phyloP scores from a whole-genome alignment of 352 stramenopile genomes.

The Phytophthora melonis region DNA sequence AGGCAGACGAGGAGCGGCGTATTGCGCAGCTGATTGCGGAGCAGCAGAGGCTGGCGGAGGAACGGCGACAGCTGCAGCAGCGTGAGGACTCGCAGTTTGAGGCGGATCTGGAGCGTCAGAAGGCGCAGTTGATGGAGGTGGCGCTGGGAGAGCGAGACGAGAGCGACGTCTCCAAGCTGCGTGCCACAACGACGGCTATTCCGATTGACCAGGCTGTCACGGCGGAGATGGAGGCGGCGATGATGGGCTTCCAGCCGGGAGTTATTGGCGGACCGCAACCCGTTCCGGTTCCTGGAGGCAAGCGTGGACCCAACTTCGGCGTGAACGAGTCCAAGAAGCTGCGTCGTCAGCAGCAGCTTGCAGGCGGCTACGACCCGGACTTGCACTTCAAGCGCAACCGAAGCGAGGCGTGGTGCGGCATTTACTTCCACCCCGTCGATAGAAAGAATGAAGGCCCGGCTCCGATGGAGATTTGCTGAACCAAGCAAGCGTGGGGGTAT shows the following conservation, averaged over 20 bases:
- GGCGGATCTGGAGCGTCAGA: constrained; percentile 81
- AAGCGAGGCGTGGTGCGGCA: constrained; percentile 78
- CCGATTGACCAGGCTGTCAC: constrained; percentile 90
- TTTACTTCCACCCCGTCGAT: constrained; percentile 75
- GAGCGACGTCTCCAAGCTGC: constrained; percentile 76
- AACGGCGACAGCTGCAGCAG: constrained; percentile 80
- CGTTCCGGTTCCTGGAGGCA: constrained; percentile 79
- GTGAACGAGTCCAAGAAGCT: constrained; percentile 86
- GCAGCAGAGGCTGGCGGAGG: constrained; percentile 81
- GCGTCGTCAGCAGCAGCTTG: constrained; percentile 80
- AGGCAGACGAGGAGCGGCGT: constrained; percentile 88
- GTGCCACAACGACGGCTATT: constrained; percentile 80
- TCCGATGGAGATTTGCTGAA: constrained; percentile 68
- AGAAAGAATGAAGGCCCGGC: constrained; percentile 31
- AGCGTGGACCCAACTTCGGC: constrained; percentile 79
- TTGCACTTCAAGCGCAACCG: constrained; percentile 84
- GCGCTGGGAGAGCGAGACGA: constrained; percentile 85
- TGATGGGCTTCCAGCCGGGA: constrained; percentile 89
- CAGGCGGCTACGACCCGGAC: constrained; percentile 82
- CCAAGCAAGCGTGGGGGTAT: not conserved
- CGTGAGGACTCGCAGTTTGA: constrained; percentile 86
- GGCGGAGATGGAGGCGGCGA: constrained; percentile 89
- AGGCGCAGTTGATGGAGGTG: constrained; percentile 88
- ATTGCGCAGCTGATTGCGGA: constrained; percentile 86
- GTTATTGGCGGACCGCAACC: constrained; percentile 79